These are phyloP conservation scores for Colletotrichum limetticola DNA, from an alignment of 2,329 filamentous ascomycete species.

Conservation along the genomic window DNA sequence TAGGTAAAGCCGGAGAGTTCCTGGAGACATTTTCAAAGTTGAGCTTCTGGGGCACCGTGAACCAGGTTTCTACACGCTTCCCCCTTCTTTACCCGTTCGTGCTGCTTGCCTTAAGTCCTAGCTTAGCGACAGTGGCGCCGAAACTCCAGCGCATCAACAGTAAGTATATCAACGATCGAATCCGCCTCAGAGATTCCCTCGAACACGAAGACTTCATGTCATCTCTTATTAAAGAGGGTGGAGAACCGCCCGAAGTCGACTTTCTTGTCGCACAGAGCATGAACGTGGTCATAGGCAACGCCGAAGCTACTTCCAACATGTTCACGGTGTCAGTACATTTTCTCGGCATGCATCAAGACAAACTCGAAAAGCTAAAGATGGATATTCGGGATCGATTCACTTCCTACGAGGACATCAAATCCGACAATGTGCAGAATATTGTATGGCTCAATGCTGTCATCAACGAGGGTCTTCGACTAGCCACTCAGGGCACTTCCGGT, in stretches of 20 bases:
- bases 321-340: conserved; percentile 22
- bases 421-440: conserved; percentile 29
- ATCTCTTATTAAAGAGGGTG: not conserved
- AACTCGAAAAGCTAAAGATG: not conserved
- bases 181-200: not conserved
- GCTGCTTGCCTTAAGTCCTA: not conserved
- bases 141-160: conserved; percentile 3
- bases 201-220: not conserved
- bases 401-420: conserved; percentile 37
- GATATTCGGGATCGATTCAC: conserved; percentile 38
- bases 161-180: not conserved
- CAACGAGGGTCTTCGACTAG: conserved; percentile 37
- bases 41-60: conserved; percentile 16
- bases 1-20: not conserved
- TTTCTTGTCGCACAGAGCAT: conserved; percentile 10
- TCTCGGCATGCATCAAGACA: conserved; percentile 1
- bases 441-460: conserved; percentile 37
- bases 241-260: not conserved
- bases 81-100: conserved; percentile 11
- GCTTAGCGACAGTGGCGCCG: not conserved
- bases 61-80: conserved; percentile 6
- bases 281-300: conserved; percentile 4
- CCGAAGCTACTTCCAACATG: conserved; percentile 17
- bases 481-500: conserved; percentile 32
- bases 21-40: conserved; percentile 19